A percentile compares a stretch with the other conserved stretches of the same genome.
Evolutionary conservation across 2,329 filamentous ascomycete genomes (phyloP).

Genomic region (Aspergillus niger): DNA sequence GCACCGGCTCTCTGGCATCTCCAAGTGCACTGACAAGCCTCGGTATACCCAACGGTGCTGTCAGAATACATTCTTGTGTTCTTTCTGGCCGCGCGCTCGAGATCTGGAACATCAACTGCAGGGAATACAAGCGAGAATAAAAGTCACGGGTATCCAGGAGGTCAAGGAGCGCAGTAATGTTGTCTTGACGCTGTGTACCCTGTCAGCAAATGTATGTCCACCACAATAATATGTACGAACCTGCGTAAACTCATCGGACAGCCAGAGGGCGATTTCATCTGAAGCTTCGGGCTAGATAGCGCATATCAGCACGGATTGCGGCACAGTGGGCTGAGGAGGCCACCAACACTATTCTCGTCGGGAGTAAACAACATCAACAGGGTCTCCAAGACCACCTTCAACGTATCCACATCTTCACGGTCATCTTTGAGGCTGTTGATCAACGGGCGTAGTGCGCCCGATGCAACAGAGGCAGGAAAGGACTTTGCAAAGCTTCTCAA

Average conservation of each 20-base stretch:
- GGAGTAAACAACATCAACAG: slow-evolving; percentile 87
- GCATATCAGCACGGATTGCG: slow-evolving; percentile 24
- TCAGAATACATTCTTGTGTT: slow-evolving; percentile 91
- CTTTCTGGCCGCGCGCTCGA: slow-evolving; percentile 82
- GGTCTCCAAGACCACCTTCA: slow-evolving; percentile 93
- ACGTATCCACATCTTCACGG: slow-evolving; percentile 91
- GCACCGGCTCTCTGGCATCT: slow-evolving; percentile 80
- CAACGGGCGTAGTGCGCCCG: slow-evolving; percentile 82
- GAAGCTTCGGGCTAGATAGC: slow-evolving; percentile 77
- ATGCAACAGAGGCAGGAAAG: slow-evolving; percentile 93
- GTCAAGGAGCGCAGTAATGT: slow-evolving; percentile 85
- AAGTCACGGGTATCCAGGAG: slow-evolving; percentile 86
- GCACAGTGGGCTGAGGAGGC: slow-evolving; percentile 6
- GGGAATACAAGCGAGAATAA: slow-evolving; percentile 84
- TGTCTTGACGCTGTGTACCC: slow-evolving; percentile 75
- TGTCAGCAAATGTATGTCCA: slow-evolving; percentile 47
- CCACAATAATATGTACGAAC: slow-evolving; percentile 43
- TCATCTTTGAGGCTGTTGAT: slow-evolving; percentile 85
- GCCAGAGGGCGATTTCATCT: slow-evolving; percentile 92
- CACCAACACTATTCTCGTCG: slow-evolving; percentile 60
- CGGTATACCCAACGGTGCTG: slow-evolving; percentile 83
- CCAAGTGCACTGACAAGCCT: slow-evolving; percentile 81
- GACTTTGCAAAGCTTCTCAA: slow-evolving; percentile 95
- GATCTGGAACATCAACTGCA: slow-evolving; percentile 87
- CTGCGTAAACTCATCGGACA: slow-evolving; percentile 97